phyloP scores from a whole-genome alignment of 352 stramenopile genomes.

The Thraustochytrium striatum region DNA sequence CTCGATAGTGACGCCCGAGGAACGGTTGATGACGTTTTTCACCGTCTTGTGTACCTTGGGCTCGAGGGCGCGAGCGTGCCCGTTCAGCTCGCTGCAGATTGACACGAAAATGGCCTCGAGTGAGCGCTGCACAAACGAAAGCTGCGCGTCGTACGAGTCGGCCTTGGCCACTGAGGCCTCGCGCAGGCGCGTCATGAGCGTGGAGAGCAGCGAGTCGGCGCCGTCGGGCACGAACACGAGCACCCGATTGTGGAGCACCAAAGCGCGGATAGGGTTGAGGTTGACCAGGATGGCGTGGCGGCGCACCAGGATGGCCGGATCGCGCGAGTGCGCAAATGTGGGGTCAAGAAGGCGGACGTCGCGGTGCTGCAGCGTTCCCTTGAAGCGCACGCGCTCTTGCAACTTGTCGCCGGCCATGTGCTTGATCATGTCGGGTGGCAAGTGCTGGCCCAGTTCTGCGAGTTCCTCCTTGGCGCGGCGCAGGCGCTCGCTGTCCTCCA shows the following conservation, averaged over 20 bases:
- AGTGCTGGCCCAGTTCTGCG: too few species aligned
- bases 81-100: slow-evolving; percentile 1
- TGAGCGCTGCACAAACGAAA: slow-evolving; percentile 22
- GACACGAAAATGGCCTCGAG: slow-evolving; percentile 21
- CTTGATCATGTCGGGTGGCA: too few species aligned
- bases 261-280: slow-evolving; percentile 15
- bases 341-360: slow-evolving; percentile 46
- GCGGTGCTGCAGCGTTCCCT: slow-evolving; percentile 39
- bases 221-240: slow-evolving; percentile 39
- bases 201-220: slow-evolving; percentile 10
- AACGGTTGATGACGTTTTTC: slow-evolving; percentile 11
- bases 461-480: neutral
- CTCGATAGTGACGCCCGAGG: slow-evolving; percentile 43
- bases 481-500: neutral
- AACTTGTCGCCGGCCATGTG: too few species aligned
- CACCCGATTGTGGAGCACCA: slow-evolving; percentile 43
- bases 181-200: slow-evolving; percentile 32
- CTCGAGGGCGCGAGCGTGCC: neutral
- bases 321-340: slow-evolving; percentile 32
- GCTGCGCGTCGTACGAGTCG: neutral
- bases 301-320: slow-evolving; percentile 43
- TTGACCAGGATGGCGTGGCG: slow-evolving; percentile 42
- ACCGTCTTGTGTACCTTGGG: neutral
- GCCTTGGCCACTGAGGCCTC: neutral
- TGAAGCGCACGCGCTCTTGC: slow-evolving; percentile 16